A percentile compares a stretch with the other conserved stretches of the same genome.
Evolutionary conservation across 441 rosid species (phyloP).

Genomic region (Eruca vesicaria): DNA sequence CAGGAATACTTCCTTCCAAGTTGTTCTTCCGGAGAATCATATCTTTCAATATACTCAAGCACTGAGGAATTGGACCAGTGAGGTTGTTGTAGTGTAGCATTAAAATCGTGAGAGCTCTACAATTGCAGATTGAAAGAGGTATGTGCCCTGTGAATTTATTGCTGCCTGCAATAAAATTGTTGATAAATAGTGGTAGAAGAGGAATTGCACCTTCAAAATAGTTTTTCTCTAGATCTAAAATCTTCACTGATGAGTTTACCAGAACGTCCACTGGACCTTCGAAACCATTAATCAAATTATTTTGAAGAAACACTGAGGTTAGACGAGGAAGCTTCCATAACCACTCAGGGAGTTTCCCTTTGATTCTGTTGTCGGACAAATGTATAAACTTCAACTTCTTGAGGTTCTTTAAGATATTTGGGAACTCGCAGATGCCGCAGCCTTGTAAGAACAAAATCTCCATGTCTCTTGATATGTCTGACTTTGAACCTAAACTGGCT

Average conservation of each 20-base stretch:
- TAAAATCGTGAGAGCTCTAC: constrained; percentile 17
- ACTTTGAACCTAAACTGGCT: not conserved
- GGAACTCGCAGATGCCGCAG: not conserved
- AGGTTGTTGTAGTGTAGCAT: constrained; percentile 30
- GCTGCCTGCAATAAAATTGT: constrained; percentile 13
- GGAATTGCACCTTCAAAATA: constrained; percentile 19
- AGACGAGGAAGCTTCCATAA: not conserved
- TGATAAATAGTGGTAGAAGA: not conserved
- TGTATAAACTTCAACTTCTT: not conserved
- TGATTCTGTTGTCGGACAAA: not conserved
- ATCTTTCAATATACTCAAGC: constrained; percentile 4
- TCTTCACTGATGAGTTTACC: not conserved
- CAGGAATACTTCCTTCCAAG: constrained; percentile 32
- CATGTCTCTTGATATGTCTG: not conserved
- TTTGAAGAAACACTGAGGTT: no score
- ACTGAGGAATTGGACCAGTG: constrained; percentile 23
- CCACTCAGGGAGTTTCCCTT: not conserved
- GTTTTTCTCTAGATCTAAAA: not conserved
- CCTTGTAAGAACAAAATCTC: not conserved
- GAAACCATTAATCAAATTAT: not conserved
- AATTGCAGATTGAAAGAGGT: constrained; percentile 32
- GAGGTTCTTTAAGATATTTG: not conserved
- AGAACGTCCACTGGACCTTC: not conserved
- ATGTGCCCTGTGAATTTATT: constrained; percentile 35
- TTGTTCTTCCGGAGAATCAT: constrained; percentile 37